phyloP scores from a whole-genome alignment of 2,329 filamentous ascomycete species.

The Alternaria atra region DNA sequence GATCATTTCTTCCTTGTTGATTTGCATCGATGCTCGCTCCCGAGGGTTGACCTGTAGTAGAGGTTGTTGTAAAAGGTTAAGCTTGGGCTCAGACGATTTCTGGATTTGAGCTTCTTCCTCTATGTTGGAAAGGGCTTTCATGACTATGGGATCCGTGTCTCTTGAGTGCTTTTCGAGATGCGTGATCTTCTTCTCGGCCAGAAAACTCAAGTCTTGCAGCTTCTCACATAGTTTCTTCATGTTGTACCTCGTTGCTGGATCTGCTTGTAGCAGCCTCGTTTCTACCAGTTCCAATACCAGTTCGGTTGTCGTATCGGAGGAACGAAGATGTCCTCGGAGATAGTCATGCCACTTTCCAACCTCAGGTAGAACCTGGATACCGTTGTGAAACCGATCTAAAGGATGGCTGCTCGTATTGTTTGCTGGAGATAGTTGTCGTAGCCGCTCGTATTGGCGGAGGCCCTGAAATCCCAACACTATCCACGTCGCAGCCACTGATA shows the following conservation, averaged over 20 bases:
- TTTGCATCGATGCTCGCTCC: slow-evolving; percentile 4
- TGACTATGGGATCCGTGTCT: slow-evolving; percentile 4
- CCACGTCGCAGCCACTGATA: slow-evolving; percentile 53
- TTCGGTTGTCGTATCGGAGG: neutral
- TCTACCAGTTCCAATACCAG: neutral
- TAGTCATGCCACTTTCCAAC: neutral
- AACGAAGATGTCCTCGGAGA: neutral
- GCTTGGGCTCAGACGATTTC: neutral
- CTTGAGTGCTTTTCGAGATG: neutral
- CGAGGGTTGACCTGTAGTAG: neutral
- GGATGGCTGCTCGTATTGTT: neutral
- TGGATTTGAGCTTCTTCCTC: slow-evolving; percentile 14
- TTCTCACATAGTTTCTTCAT: neutral
- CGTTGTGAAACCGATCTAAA: neutral
- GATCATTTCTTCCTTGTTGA: slow-evolving; percentile 2
- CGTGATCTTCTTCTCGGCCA: neutral
- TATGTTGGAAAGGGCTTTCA: slow-evolving; percentile 9
- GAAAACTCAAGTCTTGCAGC: neutral
- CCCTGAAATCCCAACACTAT: slow-evolving; percentile 48
- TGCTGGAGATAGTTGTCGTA: slow-evolving; percentile 12
- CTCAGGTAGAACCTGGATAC: neutral
- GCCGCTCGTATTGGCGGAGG: slow-evolving; percentile 32
- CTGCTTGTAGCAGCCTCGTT: neutral
- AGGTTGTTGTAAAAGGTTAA: neutral
- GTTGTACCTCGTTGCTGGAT: neutral